Base-by-base conservation (phyloP, 352 stramenopile species). In the Globisporangium barbulae region DNA sequence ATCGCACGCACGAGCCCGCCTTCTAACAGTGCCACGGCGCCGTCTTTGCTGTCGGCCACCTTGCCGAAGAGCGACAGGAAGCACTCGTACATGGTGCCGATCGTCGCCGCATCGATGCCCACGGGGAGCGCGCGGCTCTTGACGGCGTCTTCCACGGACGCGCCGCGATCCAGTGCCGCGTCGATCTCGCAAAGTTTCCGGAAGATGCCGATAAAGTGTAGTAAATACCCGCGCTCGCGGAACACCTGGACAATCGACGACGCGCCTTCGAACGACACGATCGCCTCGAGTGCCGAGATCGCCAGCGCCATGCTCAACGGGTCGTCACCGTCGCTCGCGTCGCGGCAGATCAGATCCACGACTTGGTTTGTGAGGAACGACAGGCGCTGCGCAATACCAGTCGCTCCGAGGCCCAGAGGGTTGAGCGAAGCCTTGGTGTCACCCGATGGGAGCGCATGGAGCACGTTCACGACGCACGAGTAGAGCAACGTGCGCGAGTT, bases 161-260 rank as follows among this genome's bases (percentile, higher is more conserved):
- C 69, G 39, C 67, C 74, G 10, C 73, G 76, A 53, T 89, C 81
- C 31, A 91, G 78, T 3, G 71, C 70, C 1, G 79, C 78, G 33
- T 93, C 84, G 63, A 90, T 81, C 61, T 93, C 80, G 56, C 79
- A 85, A 8, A 93, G 62, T 28, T 89, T 81, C 45, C 79, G 76
- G 69, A 93, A 90, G 12, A 95, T 74, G 7, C 83, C 81, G 61
- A 93, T 81, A 25, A 95, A 90, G 65, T 93, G 86, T 48, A 92
- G 64, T 35, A 95, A 74, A 61, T 90, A 91, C 5, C 85, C 85
- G 59, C 81, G 82, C 57, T 93, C 85, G 53, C 85, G 80, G 61
- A 91, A 81, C 22, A 76, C 68, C 54, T 81, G 75, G 50, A 88
- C 68, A 42, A 90, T 66, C 35, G 73, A 70, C n/a, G 76, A 72